Conservation (phyloP, 192 early-diverging fungal genomes). For the Polychytrium aggregatum region DNA sequence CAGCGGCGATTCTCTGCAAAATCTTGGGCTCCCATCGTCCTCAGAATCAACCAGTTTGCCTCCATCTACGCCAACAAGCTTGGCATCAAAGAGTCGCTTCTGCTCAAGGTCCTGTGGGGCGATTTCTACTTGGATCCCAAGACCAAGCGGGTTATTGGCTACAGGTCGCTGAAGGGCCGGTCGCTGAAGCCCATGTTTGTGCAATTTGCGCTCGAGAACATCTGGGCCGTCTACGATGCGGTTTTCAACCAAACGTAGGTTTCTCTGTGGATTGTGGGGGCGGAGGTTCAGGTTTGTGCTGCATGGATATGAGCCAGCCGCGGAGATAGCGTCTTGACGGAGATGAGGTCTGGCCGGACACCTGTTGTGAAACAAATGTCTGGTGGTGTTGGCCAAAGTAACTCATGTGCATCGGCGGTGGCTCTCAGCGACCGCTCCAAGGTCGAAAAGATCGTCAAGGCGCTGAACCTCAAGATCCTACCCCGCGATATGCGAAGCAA, state of each 20-base stretch:
- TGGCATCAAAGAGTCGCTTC: slow-evolving; percentile 86
- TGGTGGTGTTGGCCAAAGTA: too few relatives aligned
- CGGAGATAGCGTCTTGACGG: too few relatives aligned
- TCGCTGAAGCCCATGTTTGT: slow-evolving; percentile 88
- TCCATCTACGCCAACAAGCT: slow-evolving; percentile 95
- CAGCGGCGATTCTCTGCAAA: too few relatives aligned
- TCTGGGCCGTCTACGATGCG: slow-evolving; percentile 90
- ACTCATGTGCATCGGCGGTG: too few relatives aligned
- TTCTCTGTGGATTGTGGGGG: too few relatives aligned
- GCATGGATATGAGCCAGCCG: slow-evolving; percentile 98
- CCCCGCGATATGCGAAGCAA: slow-evolving; percentile 83
- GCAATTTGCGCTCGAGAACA: slow-evolving; percentile 93
- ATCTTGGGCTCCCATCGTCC: too few relatives aligned
- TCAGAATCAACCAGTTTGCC: slow-evolving; percentile 96
- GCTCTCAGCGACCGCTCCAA: slow-evolving; percentile 62
- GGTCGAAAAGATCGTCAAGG: slow-evolving; percentile 84
- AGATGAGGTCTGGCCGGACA: too few relatives aligned
- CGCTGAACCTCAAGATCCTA: slow-evolving; percentile 77
- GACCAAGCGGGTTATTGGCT: slow-evolving; percentile 90
- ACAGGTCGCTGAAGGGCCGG: slow-evolving; percentile 62
- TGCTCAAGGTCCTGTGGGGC: slow-evolving; percentile 95
- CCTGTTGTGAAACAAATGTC: too few relatives aligned
- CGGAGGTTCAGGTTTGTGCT: too few relatives aligned
- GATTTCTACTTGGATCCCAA: slow-evolving; percentile 98
- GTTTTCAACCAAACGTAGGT: slow-evolving; percentile 97